A percentile compares a stretch with the other conserved stretches of the same genome.
Evolutionary conservation across 805 yeast genomes (phyloP).

Genomic region (Wickerhamiella kazuoi): DNA sequence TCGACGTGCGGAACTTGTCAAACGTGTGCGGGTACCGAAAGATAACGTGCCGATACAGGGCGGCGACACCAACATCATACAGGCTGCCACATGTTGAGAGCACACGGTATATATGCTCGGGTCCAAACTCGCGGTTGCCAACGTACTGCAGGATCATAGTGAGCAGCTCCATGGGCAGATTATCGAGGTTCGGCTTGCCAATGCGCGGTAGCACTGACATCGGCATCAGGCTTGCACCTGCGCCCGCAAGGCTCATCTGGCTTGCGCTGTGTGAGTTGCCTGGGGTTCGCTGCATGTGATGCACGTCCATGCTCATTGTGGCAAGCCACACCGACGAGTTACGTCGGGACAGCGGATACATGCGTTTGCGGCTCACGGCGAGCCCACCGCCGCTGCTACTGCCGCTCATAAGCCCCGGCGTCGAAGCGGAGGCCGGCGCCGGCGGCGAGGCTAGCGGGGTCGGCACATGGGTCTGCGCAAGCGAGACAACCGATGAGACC

Average conservation of each 20-base stretch:
- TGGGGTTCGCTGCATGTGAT: conserved; percentile 4
- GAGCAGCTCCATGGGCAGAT: conserved; percentile 16
- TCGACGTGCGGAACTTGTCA: conserved; percentile 45
- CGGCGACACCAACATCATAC: conserved; percentile 21
- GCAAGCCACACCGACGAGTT: conserved; percentile 11
- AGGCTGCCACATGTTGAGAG: conserved; percentile 17
- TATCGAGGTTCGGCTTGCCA: conserved; percentile 3
- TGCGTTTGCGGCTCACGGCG: not conserved
- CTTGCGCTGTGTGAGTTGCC: not conserved
- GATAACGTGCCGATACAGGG: conserved; percentile 23
- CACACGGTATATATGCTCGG: conserved; percentile 8
- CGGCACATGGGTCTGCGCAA: not conserved
- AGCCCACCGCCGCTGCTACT: not conserved
- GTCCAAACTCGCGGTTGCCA: conserved; percentile 7
- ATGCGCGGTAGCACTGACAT: not conserved
- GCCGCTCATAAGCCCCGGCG: not conserved
- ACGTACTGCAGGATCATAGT: conserved; percentile 15
- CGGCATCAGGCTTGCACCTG: not conserved
- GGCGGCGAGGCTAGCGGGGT: not conserved
- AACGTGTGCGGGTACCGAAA: conserved; percentile 71
- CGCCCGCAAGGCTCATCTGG: not conserved
- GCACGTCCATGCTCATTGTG: conserved; percentile 8
- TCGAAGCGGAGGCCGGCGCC: too few relatives aligned
- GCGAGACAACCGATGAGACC: not conserved
- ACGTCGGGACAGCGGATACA: conserved; percentile 4